Base-by-base conservation (phyloP, 78 protist species). In the Dictyostelium purpureum region DNA sequence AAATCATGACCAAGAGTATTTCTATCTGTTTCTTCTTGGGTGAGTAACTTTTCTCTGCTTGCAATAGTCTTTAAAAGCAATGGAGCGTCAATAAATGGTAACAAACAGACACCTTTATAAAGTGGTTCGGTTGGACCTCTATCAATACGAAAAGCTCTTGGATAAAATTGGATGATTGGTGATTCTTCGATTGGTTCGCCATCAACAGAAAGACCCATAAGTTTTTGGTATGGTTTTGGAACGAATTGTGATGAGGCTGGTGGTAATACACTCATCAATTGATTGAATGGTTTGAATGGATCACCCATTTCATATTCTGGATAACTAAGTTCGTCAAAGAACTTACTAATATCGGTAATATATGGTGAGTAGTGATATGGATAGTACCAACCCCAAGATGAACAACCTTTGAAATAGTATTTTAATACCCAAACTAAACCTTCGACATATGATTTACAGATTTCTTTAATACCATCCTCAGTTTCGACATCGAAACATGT, bases 351-450 rank as follows among this genome's bases (percentile, higher is more conserved):
- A 33, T 49, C 91, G 38, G 52, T n/a, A 57, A 70, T 26, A 54
- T 97, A 87, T 24, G 99, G 99, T 2, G 99, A 97, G 87, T 98
- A 99, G 90, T 98, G 98, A 83, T 88, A 98, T 14, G 99, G 99
- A 75, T 91, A 99, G 82, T 71, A 99, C 99, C 99, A 99, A 37
- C 38, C 57, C 99, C 99, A 99, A 24, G 97, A 95, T n/a, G 96
- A 57, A 43, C 97, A 95, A 12, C 99, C 99, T 26, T 94, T 82
- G 93, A 95, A 97, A 93, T 99, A 99, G 94, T 99, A 99, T n/a
- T 45, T 59, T 49, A 98, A 38, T 28, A 98, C 99, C 99, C 99
- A 99, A 78, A 79, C 73, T 65, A 99, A 43, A 18, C 99, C 99
- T 63, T 94, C 94, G 38, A 95, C 28, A 90, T 98, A 99, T 31